Evolutionary conservation across 805 yeast genomes (phyloP).

Genomic region (Wilhelminamyces savonicus): DNA sequence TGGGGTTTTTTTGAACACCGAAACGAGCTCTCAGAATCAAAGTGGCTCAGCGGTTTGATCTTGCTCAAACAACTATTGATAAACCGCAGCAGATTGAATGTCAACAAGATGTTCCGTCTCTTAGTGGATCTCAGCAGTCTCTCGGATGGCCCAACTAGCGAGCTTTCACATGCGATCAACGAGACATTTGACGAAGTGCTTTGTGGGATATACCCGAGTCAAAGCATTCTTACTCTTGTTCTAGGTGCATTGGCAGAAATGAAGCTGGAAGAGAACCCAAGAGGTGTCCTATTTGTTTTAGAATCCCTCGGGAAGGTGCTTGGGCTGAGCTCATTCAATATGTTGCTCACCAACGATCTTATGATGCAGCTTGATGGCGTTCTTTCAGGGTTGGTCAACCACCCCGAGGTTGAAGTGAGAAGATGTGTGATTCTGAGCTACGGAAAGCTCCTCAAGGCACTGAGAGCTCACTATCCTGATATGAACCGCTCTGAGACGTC

Average conservation of each 20-base stretch:
- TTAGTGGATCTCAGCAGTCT: constrained; percentile 14
- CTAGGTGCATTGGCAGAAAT: constrained; percentile 8
- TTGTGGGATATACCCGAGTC: constrained; percentile 18
- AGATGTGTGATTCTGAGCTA: constrained; percentile 32
- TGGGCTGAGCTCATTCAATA: constrained; percentile 9
- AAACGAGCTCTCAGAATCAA: constrained; percentile 4
- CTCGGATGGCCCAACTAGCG: constrained; percentile 6
- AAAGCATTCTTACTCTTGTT: constrained; percentile 12
- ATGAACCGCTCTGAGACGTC: constrained; percentile 9
- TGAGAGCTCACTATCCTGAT: constrained; percentile 7
- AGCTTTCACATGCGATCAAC: constrained; percentile 17
- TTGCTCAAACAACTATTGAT: constrained; percentile 31
- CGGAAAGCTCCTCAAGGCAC: constrained; percentile 23
- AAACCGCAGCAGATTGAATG: constrained; percentile 13
- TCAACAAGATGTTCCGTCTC: constrained; percentile 17
- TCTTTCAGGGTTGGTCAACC: constrained; percentile 19
- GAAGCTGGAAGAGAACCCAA: neutral
- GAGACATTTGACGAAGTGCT: constrained; percentile 27
- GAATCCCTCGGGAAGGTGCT: constrained; percentile 22
- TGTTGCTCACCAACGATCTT: constrained; percentile 12
- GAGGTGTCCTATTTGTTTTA: constrained; percentile 13
- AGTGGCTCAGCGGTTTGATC: constrained; percentile 24
- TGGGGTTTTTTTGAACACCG: constrained; percentile 12
- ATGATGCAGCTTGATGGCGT: constrained; percentile 21
- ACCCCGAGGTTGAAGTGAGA: constrained; percentile 30